Percentiles rank a stretch among this genome's conserved stretches.
Conservation (phyloP, 306 rosid species). For the Vicia sativa region DNA sequence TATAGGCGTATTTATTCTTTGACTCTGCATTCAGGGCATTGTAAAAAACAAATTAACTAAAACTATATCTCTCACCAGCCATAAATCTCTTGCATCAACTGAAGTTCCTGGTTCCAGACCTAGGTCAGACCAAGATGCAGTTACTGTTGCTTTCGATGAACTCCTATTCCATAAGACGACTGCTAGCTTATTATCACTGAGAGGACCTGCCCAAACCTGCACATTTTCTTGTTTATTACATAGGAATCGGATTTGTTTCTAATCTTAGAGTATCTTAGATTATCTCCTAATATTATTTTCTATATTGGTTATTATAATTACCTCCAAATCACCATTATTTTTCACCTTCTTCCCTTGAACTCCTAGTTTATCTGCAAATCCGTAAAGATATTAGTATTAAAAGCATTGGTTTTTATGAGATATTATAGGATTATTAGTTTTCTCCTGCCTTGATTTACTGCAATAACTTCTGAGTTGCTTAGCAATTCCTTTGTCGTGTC, state of each 20-base stretch:
- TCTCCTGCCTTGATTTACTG: conserved; percentile 71
- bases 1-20: not conserved
- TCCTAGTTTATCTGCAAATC: conserved; percentile 62
- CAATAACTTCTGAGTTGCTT: conserved; percentile 68
- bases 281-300: too few relatives aligned
- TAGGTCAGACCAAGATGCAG: conserved; percentile 66
- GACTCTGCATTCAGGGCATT: not conserved
- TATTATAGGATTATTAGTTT: not conserved
- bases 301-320: too few relatives aligned
- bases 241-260: not conserved
- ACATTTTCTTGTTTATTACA: conserved; percentile 2
- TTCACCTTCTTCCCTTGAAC: conserved; percentile 72
- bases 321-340: conserved; percentile 59
- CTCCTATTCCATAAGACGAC: conserved; percentile 72
- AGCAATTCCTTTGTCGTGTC: conserved; percentile 49
- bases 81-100: conserved; percentile 61
- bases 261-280: not conserved
- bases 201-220: conserved; percentile 84
- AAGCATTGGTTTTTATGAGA: conserved; percentile 15
- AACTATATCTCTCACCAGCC: conserved; percentile 58
- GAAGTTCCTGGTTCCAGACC: conserved; percentile 48
- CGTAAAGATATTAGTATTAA: not conserved
- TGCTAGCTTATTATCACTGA: conserved; percentile 54
- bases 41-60: not conserved
- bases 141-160: conserved; percentile 49